phyloP scores from a whole-genome alignment of 345 rosid species.

The Bruguiera gymnorhiza region DNA sequence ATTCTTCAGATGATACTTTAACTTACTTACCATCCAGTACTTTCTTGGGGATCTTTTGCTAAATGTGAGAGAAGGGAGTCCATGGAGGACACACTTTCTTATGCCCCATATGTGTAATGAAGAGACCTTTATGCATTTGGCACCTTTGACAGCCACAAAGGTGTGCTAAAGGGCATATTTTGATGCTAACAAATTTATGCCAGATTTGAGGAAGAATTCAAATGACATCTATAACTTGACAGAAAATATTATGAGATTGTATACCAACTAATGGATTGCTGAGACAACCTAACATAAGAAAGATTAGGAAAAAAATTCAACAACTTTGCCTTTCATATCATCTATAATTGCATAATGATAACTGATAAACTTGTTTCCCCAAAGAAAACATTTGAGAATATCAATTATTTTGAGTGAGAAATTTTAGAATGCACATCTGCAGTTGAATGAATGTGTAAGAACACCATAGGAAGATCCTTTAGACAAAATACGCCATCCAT shows the following conservation, averaged over 20 bases:
- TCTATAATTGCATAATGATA: neutral
- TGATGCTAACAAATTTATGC: conserved; percentile 5
- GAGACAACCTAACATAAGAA: neutral
- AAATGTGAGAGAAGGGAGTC: conserved; percentile 86
- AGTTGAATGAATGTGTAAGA: neutral
- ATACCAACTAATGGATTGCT: neutral
- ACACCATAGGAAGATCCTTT: too few species aligned
- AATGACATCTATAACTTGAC: neutral
- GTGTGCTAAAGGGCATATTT: conserved; percentile 32
- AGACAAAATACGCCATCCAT: neutral
- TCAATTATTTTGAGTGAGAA: neutral
- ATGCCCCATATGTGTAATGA: conserved; percentile 61
- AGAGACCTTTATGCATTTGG: conserved; percentile 68
- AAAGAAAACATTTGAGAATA: neutral
- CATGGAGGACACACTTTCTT: conserved; percentile 90
- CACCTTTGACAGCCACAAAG: conserved; percentile 94
- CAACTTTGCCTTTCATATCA: neutral
- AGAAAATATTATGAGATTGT: neutral
- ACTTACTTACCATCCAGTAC: conserved; percentile 47
- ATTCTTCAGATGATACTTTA: conserved; percentile 34
- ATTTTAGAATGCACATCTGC: neutral
- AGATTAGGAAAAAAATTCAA: neutral
- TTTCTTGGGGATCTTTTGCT: conserved; percentile 87
- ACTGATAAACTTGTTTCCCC: neutral
- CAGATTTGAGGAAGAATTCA: conserved; percentile 10